Percentiles rank a stretch among this genome's conserved stretches.
phyloP scores from a whole-genome alignment of 2,329 filamentous ascomycete species.

The Cordyceps cicadae region DNA sequence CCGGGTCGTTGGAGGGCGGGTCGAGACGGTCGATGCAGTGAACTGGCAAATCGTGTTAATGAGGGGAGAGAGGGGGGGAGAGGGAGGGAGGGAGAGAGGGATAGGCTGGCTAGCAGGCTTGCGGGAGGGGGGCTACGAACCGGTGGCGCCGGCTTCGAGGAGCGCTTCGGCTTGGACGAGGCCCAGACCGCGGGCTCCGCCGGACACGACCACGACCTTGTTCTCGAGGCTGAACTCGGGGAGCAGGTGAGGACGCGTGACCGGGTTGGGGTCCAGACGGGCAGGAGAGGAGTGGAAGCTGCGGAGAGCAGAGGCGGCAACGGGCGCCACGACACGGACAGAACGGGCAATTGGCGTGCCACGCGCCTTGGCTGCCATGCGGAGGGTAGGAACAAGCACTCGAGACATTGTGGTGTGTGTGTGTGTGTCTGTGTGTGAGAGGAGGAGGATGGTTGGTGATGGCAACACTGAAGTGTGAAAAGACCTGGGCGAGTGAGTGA shows the following conservation, averaged over 20 bases:
- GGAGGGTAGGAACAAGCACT: conserved; percentile 17
- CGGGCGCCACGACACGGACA: conserved; percentile 4
- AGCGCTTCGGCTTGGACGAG: conserved; percentile 71
- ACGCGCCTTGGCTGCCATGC: conserved; percentile 11
- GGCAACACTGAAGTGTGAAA: neutral
- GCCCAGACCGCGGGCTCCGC: conserved; percentile 68
- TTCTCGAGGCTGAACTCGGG: conserved; percentile 69
- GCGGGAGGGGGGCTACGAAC: conserved; percentile 24
- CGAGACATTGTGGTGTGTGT: conserved; percentile 19
- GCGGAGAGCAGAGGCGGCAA: conserved; percentile 14
- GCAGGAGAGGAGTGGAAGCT: conserved; percentile 17
- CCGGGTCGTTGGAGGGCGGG: conserved; percentile 35
- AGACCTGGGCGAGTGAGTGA: neutral
- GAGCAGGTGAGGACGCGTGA: conserved; percentile 29
- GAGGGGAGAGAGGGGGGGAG: neutral
- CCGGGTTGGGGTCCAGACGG: conserved; percentile 16
- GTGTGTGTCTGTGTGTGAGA: neutral
- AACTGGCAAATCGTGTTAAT: conserved; percentile 31
- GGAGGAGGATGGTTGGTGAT: neutral
- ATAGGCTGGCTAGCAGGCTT: too few relatives aligned
- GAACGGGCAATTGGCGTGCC: conserved; percentile 2
- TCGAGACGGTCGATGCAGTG: conserved; percentile 58
- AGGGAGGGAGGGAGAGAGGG: neutral
- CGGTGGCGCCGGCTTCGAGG: conserved; percentile 68
- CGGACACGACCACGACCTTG: conserved; percentile 69